phyloP scores from a whole-genome alignment of 257 asterid genomes.

The Buddleja alternifolia region DNA sequence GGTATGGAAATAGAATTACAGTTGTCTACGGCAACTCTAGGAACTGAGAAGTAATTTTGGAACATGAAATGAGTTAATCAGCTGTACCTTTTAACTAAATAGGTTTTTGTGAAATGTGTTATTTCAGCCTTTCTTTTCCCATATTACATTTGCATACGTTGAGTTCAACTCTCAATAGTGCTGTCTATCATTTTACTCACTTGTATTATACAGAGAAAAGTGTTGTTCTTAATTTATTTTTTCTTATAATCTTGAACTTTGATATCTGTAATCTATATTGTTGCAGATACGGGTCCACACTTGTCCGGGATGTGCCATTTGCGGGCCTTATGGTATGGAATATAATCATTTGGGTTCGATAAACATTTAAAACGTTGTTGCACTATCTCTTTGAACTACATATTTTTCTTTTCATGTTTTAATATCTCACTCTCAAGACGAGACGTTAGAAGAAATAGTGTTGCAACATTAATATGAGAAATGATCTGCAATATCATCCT shows the following conservation, averaged over 20 bases:
- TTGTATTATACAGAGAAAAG: background rate
- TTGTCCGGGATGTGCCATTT: constrained; percentile 87
- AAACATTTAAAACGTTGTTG: constrained; percentile 11
- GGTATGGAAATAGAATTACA: constrained; percentile 4
- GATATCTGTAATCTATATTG: constrained; percentile 23
- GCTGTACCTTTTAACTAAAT: constrained; percentile 5
- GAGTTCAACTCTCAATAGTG: background rate
- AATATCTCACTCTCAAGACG: background rate
- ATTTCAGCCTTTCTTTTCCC: background rate
- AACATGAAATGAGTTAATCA: constrained; percentile 8
- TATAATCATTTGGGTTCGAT: constrained; percentile 23
- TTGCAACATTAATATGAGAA: constrained; percentile 1
- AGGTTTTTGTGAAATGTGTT: constrained; percentile 3
- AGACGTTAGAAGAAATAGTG: background rate
- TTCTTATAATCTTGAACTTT: constrained; percentile 5
- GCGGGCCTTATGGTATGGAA: constrained; percentile 83
- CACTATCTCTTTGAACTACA: constrained; percentile 9
- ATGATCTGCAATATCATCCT: background rate
- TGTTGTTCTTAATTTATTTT: constrained; percentile 5
- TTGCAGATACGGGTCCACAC: constrained; percentile 80
- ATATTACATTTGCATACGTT: background rate
- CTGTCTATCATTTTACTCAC: background rate
- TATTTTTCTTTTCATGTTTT: too few relatives aligned
- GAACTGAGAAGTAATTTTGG: background rate
- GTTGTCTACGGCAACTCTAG: constrained; percentile 10